Base-by-base conservation (phyloP, 73 alveolate genomes). In the Paramecium caudatum region DNA sequence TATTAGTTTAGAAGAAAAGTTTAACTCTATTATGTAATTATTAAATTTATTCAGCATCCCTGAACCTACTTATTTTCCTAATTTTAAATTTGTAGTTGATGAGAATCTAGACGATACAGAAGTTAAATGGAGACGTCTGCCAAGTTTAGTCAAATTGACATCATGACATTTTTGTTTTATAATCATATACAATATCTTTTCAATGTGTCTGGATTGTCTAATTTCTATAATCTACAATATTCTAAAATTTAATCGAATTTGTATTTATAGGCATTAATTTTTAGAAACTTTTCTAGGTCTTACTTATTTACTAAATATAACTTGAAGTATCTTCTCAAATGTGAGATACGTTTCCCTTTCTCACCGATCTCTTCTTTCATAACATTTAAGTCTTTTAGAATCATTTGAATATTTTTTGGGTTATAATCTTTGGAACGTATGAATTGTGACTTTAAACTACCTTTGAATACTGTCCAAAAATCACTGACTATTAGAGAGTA, bases 391-490 rank as follows among this genome's bases (percentile, higher is more conserved):
- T 74, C 88, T 46, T 74, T 74, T 12, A 74, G 43, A 17, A 74
- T 74, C 62, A 74, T 43, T 21, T 74, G 21, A 7, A 74, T 74
- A 8, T 45, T 37, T 25, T 74, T 74, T 41, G 62, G 46, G 43
- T 74, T 74, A 9, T 21, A 74, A 17, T 74, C 88, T 34, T 7
- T 74, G 6, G 36, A 16, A 5, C 88, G 36, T 23, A 74, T 41
- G 12, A 74, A 74, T 6, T 74, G 3, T 2, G 88, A 33, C 30
- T 74, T 74, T 8, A 74, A 2, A 74, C 88, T 74, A 3, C 43
- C 65, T 25, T 74, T 74, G 21, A 74, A 74, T 21, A 74, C 32
- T 4, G 88, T 74, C 88, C 88, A 74, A 39, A 74, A 74, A 17
- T 74, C 88, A 13, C 1, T 9, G 6, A 34, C 19, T 13, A 68